Evolutionary conservation across 306 rosid species (phyloP).

Genomic region (Sicyos edulis): DNA sequence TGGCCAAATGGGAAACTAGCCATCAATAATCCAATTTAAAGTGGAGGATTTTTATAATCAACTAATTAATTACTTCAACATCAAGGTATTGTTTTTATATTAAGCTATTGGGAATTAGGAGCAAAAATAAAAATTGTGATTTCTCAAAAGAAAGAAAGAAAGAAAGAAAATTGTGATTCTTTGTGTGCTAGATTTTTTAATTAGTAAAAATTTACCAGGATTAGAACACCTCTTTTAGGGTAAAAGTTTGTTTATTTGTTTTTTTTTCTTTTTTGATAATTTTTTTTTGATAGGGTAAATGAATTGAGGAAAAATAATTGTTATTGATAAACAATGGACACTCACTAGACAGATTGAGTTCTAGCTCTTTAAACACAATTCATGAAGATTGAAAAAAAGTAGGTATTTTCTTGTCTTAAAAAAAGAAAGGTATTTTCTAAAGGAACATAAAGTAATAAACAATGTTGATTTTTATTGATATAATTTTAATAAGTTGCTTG

Average conservation of each 20-base stretch:
- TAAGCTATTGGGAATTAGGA: not conserved
- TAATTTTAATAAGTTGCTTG: not conserved
- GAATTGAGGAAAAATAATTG: not conserved
- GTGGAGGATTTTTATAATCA: not conserved
- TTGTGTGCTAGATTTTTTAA: not conserved
- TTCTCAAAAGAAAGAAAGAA: too few species aligned
- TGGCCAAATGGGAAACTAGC: not conserved
- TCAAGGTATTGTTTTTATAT: not conserved
- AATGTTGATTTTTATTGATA: not conserved
- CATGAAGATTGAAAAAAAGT: too few species aligned
- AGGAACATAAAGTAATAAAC: too few species aligned
- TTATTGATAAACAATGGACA: not conserved
- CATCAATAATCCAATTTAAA: not conserved
- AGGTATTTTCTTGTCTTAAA: too few species aligned
- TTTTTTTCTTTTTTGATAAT: too few species aligned
- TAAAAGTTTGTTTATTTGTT: too few species aligned
- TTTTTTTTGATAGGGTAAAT: not conserved
- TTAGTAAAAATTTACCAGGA: not conserved
- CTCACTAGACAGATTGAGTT: not conserved
- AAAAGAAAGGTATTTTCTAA: too few species aligned
- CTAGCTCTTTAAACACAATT: not conserved
- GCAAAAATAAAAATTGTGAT: not conserved
- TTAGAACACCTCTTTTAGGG: not conserved
- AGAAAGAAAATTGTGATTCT: too few species aligned
- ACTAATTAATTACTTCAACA: slow-evolving; percentile 4